These are phyloP conservation scores for Delonix regia DNA, from an alignment of 306 rosid species.

Conservation along the genomic window DNA sequence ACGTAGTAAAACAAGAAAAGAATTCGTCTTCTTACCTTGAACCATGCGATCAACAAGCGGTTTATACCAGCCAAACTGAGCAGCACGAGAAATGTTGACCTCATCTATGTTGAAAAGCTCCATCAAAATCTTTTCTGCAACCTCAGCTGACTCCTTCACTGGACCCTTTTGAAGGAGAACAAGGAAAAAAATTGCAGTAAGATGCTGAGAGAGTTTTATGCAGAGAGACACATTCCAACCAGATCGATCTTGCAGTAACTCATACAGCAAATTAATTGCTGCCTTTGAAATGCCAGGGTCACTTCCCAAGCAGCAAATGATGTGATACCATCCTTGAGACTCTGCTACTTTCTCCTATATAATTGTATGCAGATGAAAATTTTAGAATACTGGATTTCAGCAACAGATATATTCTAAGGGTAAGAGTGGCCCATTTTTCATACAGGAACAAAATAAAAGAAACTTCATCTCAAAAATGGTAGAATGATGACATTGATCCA, in stretches of 20 bases:
- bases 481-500: constrained; percentile 16
- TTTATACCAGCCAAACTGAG: constrained; percentile 74
- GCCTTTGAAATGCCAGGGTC: constrained; percentile 63
- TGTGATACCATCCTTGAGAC: constrained; percentile 70
- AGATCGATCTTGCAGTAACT: constrained; percentile 64
- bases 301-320: constrained; percentile 60
- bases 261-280: constrained; percentile 65
- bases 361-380: constrained; percentile 16
- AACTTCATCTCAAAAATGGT: neutral
- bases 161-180: constrained; percentile 58
- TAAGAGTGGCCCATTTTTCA: constrained; percentile 3
- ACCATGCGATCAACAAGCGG: constrained; percentile 67
- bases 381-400: constrained; percentile 25
- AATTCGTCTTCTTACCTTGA: constrained; percentile 54
- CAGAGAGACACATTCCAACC: constrained; percentile 71
- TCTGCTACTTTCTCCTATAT: constrained; percentile 62
- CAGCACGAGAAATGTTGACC: constrained; percentile 56
- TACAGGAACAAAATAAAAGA: constrained; percentile 8
- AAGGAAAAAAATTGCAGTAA: constrained; percentile 57
- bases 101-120: constrained; percentile 67
- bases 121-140: constrained; percentile 65
- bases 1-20: constrained; percentile 26
- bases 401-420: neutral
- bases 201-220: constrained; percentile 60
- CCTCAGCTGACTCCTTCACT: constrained; percentile 56